These are phyloP conservation scores for Phytophthora boehmeriae DNA, from an alignment of 352 stramenopile genomes.

Conservation along the genomic window DNA sequence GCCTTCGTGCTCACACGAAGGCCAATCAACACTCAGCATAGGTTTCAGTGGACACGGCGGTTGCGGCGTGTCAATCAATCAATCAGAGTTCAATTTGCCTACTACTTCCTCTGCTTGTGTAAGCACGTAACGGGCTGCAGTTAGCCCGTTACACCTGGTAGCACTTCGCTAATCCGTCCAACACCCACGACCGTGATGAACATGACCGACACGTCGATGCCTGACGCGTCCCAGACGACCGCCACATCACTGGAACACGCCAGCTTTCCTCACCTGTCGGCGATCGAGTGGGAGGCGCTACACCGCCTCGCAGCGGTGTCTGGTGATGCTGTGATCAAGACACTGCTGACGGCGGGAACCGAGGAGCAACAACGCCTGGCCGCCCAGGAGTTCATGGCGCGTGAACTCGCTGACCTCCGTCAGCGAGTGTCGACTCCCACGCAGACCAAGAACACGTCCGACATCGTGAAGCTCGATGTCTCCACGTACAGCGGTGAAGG, in stretches of 20 bases:
- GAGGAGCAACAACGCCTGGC: conserved; percentile 9
- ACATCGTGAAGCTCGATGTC: conserved; percentile 35
- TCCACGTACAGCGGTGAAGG: conserved; percentile 30
- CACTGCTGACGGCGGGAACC: conserved; percentile 2
- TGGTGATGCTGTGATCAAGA: conserved; percentile 6
- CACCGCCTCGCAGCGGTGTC: conserved; percentile 13
- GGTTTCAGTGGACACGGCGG: too few species aligned
- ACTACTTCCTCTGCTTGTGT: too few species aligned
- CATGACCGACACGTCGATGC: neutral
- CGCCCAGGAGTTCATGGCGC: too few species aligned
- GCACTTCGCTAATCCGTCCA: conserved; percentile 16
- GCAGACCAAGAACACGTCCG: conserved; percentile 14
- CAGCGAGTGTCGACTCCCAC: conserved; percentile 16
- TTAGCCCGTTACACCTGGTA: conserved; percentile 32
- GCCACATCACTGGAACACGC: neutral
- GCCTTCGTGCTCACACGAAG: too few species aligned
- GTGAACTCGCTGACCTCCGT: conserved; percentile 20
- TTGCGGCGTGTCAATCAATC: too few species aligned
- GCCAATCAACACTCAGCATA: too few species aligned
- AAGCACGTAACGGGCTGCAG: too few species aligned
- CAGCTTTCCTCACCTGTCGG: conserved; percentile 5
- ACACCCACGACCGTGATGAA: conserved; percentile 5
- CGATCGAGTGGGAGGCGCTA: conserved; percentile 16
- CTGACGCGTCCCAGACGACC: too few species aligned
- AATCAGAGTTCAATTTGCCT: too few species aligned